phyloP scores from a whole-genome alignment of 2,329 filamentous ascomycete species.

The Neonectria punicea region DNA sequence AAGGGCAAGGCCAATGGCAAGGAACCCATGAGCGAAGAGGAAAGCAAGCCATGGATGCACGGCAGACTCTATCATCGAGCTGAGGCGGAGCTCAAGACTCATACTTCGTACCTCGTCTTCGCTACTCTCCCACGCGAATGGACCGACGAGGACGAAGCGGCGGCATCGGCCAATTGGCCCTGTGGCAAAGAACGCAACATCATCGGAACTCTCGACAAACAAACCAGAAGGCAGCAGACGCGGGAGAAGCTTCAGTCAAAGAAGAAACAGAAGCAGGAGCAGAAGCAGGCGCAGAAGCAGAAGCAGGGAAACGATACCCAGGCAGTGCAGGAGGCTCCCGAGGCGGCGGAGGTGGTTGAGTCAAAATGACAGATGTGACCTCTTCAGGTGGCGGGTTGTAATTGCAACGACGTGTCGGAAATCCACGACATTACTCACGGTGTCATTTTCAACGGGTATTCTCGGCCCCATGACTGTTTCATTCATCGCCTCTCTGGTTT shows the following conservation, averaged over 20 bases:
- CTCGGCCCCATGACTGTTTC: neutral
- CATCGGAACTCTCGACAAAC: constrained; percentile 64
- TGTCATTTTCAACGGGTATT: neutral
- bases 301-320: constrained; percentile 39
- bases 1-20: constrained; percentile 42
- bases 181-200: constrained; percentile 64
- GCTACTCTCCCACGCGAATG: constrained; percentile 88
- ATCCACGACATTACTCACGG: neutral
- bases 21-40: constrained; percentile 36
- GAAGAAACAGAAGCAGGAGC: constrained; percentile 54
- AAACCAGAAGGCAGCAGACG: constrained; percentile 66
- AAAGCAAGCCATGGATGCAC: constrained; percentile 73
- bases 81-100: constrained; percentile 91
- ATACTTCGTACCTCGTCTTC: constrained; percentile 97
- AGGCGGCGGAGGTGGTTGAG: constrained; percentile 27
- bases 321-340: constrained; percentile 11
- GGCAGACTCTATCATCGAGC: constrained; percentile 83
- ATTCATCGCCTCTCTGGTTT: neutral
- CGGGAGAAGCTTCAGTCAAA: constrained; percentile 61
- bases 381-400: neutral
- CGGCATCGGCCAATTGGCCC: constrained; percentile 72
- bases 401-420: constrained; percentile 18
- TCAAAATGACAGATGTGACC: constrained; percentile 28
- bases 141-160: constrained; percentile 82
- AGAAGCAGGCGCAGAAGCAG: constrained; percentile 54